These are phyloP conservation scores for Acacia concinna DNA, from an alignment of 331 rosid genomes.

Conservation along the genomic window DNA sequence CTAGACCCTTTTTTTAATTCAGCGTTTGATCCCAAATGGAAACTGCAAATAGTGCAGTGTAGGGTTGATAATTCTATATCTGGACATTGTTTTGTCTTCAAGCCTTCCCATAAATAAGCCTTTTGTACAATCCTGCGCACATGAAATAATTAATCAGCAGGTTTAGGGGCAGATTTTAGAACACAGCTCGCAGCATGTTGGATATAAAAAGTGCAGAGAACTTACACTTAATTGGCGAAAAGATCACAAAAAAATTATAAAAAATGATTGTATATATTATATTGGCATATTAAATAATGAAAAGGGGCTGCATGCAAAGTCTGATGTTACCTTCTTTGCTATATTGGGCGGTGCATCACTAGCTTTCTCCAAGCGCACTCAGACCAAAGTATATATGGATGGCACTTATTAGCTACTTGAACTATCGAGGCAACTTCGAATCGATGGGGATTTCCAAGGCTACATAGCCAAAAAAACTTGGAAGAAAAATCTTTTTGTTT, in stretches of 20 bases:
- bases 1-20: background rate
- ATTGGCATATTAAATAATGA: slow-evolving; percentile 35
- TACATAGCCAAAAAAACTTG: slow-evolving; percentile 2
- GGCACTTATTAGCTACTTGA: slow-evolving; percentile 57
- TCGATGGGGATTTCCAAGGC: slow-evolving; percentile 43
- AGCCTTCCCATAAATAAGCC: slow-evolving; percentile 14
- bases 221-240: background rate
- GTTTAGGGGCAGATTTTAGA: background rate
- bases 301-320: slow-evolving; percentile 40
- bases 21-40: background rate
- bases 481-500: background rate
- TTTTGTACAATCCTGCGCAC: slow-evolving; percentile 4
- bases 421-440: slow-evolving; percentile 54
- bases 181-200: background rate
- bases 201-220: slow-evolving; percentile 19
- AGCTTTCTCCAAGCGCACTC: slow-evolving; percentile 48
- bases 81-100: slow-evolving; percentile 16
- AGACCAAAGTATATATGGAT: slow-evolving; percentile 42
- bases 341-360: slow-evolving; percentile 73
- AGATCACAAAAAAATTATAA: slow-evolving; percentile 2
- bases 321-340: slow-evolving; percentile 57
- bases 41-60: background rate
- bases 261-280: background rate
- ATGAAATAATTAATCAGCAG: background rate
- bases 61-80: background rate